phyloP scores from a whole-genome alignment of 208 protist genomes.

The Naegleria gruberi region DNA sequence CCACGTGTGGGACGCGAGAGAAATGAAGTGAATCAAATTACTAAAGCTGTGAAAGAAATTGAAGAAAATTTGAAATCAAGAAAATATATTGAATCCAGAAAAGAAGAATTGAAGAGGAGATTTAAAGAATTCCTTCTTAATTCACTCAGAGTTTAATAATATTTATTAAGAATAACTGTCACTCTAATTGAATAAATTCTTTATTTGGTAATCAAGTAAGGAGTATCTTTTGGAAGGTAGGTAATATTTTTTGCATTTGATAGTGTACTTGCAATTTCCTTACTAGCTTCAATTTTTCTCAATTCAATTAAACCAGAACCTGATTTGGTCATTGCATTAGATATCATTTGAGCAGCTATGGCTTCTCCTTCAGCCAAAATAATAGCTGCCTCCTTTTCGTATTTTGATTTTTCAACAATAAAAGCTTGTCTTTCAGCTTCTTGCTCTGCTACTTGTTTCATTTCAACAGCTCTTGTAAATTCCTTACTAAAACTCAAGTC shows the following conservation, averaged over 20 bases:
- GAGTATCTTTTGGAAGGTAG: background rate
- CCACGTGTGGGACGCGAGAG: too few relatives aligned
- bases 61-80: too few relatives aligned
- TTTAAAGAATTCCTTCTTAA: too few relatives aligned
- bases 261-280: conserved; percentile 2
- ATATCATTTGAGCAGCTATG: conserved; percentile 79
- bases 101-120: too few relatives aligned
- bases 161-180: too few relatives aligned
- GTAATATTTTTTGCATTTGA: background rate
- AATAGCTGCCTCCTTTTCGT: conserved; percentile 82
- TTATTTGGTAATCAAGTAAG: background rate
- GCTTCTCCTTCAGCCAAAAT: conserved; percentile 83
- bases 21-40: too few relatives aligned
- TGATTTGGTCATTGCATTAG: conserved; percentile 62
- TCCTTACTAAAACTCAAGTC: conserved; percentile 89
- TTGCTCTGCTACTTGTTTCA: conserved; percentile 91
- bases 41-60: too few relatives aligned
- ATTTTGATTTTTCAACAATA: conserved; percentile 80
- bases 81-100: too few relatives aligned
- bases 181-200: too few relatives aligned
- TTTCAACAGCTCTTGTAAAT: conserved; percentile 85
- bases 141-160: too few relatives aligned
- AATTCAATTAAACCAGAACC: conserved; percentile 57
- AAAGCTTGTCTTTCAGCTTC: conserved; percentile 87
- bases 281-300: conserved; percentile 20